Evolutionary conservation across 1,284 basidiomycete species (phyloP).

Genomic region (Coniferiporia weirii): DNA sequence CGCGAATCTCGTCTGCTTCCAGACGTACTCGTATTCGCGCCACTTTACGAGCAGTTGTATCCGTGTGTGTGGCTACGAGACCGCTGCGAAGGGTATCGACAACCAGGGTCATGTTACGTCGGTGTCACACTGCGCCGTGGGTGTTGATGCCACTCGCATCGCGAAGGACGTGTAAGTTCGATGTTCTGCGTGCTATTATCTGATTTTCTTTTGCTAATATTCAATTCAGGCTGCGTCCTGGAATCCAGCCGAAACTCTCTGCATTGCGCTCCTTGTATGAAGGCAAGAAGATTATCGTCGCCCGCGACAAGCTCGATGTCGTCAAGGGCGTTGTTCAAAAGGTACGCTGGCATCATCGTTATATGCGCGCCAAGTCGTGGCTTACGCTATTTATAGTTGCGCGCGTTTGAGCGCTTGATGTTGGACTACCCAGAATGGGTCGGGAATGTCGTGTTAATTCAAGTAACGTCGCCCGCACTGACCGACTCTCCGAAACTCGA

Average conservation of each 20-base stretch:
- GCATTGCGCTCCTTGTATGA: conserved; percentile 84
- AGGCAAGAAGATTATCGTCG: conserved; percentile 98
- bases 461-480: conserved; percentile 92
- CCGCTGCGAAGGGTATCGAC: conserved; percentile 65
- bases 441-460: conserved; percentile 81
- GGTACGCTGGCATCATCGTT: conserved; percentile 33
- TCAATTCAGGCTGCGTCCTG: conserved; percentile 56
- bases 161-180: conserved; percentile 69
- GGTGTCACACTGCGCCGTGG: conserved; percentile 92
- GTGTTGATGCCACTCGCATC: conserved; percentile 93
- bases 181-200: conserved; percentile 6
- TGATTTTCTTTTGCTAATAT: not conserved
- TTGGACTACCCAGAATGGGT: conserved; percentile 95
- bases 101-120: conserved; percentile 83
- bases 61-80: conserved; percentile 94
- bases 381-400: conserved; percentile 42
- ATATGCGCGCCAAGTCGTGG: not conserved
- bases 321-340: conserved; percentile 98
- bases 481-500: conserved; percentile 94
- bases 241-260: conserved; percentile 85
- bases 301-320: conserved; percentile 97
- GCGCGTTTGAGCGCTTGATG: conserved; percentile 93
- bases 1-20: conserved; percentile 92
- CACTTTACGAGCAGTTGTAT: conserved; percentile 96
- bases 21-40: conserved; percentile 95